Evolutionary conservation across 108 stramenopile species (phyloP).

Genomic region (Fragilaria radians): DNA sequence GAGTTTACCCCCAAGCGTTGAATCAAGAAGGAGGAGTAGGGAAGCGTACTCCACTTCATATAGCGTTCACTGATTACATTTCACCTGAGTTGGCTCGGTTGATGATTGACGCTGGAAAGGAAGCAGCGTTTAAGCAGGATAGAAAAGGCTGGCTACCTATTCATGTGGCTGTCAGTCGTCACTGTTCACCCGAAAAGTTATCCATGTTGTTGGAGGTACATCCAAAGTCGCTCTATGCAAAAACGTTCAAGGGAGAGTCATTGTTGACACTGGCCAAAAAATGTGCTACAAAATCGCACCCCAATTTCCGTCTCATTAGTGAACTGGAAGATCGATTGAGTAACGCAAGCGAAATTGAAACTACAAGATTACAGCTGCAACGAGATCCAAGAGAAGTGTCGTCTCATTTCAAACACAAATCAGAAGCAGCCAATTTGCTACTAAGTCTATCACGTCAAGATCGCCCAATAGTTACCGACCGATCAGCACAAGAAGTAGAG

Average conservation of each 20-base stretch:
- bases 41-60: constrained; percentile 51
- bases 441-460: neutral
- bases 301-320: constrained; percentile 46
- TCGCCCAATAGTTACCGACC: neutral
- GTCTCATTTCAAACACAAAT: too few species aligned
- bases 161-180: constrained; percentile 52
- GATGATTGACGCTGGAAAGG: constrained; percentile 32
- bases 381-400: neutral
- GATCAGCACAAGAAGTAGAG: neutral
- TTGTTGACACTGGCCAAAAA: constrained; percentile 25
- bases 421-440: too few species aligned
- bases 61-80: constrained; percentile 59
- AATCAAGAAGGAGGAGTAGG: constrained; percentile 38
- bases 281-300: constrained; percentile 40
- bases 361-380: neutral
- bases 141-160: constrained; percentile 53
- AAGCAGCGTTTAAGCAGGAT: constrained; percentile 48
- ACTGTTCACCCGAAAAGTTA: constrained; percentile 55
- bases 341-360: neutral
- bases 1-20: constrained; percentile 31
- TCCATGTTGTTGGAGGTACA: constrained; percentile 39
- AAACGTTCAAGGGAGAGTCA: constrained; percentile 35
- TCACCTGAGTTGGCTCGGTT: constrained; percentile 26
- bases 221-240: constrained; percentile 21
- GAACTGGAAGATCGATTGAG: constrained; percentile 7